phyloP scores from a whole-genome alignment of 1,284 basidiomycete species.

The Takashimella koratensis region DNA sequence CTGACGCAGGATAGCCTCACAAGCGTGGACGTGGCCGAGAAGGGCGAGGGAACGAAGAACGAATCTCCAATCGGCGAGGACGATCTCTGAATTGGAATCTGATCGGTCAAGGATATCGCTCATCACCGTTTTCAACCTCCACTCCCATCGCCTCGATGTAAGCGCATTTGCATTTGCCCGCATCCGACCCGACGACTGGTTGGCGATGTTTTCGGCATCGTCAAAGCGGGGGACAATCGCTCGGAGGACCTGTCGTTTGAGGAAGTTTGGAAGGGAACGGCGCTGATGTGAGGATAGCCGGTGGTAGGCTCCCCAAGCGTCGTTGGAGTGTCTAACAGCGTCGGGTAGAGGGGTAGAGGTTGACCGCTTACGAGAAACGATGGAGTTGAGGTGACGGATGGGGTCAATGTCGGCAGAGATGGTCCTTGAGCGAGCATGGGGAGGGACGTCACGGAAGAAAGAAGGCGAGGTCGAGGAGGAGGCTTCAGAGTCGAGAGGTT shows the following conservation, averaged over 20 bases:
- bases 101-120: slow-evolving; percentile 3
- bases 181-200: not conserved
- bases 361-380: too few relatives aligned
- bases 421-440: too few relatives aligned
- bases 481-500: too few relatives aligned
- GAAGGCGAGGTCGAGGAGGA: too few relatives aligned
- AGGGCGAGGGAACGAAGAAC: slow-evolving; percentile 6
- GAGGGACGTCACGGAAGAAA: too few relatives aligned
- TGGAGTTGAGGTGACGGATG: too few relatives aligned
- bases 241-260: slow-evolving; percentile 5
- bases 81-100: not conserved
- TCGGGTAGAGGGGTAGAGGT: too few relatives aligned
- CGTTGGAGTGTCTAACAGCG: not conserved
- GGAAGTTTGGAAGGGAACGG: not conserved
- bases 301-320: not conserved
- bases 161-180: not conserved
- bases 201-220: slow-evolving; percentile 1
- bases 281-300: not conserved
- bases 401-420: too few relatives aligned
- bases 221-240: slow-evolving; percentile 12
- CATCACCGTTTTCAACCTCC: slow-evolving; percentile 11
- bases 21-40: slow-evolving; percentile 4
- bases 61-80: slow-evolving; percentile 12
- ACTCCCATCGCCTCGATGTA: slow-evolving; percentile 3
- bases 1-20: slow-evolving; percentile 7